These are phyloP conservation scores for Immersiella caudata DNA, from an alignment of 495 filamentous ascomycete genomes.

Conservation along the genomic window DNA sequence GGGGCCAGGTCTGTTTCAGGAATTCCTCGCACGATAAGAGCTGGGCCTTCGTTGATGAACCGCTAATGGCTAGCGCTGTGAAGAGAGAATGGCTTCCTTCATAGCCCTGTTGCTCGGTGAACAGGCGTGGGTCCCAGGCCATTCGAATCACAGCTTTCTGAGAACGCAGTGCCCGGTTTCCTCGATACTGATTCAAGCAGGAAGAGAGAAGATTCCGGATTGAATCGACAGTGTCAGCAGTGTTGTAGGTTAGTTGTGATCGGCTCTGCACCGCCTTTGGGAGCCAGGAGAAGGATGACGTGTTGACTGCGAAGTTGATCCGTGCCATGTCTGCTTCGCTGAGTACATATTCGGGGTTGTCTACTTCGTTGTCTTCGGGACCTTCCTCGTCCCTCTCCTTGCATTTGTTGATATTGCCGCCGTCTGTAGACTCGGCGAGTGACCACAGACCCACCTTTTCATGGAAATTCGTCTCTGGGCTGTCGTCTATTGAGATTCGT, in stretches of 20 bases:
- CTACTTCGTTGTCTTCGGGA: not conserved
- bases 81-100: not conserved
- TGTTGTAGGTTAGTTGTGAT: constrained; percentile 1
- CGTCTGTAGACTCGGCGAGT: not conserved
- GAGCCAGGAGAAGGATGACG: constrained; percentile 15
- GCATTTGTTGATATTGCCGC: not conserved
- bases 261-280: not conserved
- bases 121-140: constrained; percentile 11
- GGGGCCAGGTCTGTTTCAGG: constrained; percentile 11
- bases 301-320: constrained; percentile 14
- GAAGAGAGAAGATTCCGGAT: not conserved
- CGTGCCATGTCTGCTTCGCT: constrained; percentile 3
- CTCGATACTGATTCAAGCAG: not conserved
- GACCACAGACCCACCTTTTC: not conserved
- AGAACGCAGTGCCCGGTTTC: constrained; percentile 13
- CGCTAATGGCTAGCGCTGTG: constrained; percentile 12
- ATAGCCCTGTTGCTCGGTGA: constrained; percentile 12
- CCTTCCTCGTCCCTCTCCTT: not conserved
- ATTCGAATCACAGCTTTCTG: not conserved
- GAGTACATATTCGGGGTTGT: not conserved
- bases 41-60: not conserved
- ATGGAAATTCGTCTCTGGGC: not conserved
- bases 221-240: not conserved
- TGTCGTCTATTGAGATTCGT: too few species aligned
- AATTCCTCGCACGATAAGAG: constrained; percentile 5